Evolutionary conservation across 345 rosid genomes (phyloP), one percentile per base, ranked within the genome.

Genomic region (Bruguiera gymnorhiza): DNA sequence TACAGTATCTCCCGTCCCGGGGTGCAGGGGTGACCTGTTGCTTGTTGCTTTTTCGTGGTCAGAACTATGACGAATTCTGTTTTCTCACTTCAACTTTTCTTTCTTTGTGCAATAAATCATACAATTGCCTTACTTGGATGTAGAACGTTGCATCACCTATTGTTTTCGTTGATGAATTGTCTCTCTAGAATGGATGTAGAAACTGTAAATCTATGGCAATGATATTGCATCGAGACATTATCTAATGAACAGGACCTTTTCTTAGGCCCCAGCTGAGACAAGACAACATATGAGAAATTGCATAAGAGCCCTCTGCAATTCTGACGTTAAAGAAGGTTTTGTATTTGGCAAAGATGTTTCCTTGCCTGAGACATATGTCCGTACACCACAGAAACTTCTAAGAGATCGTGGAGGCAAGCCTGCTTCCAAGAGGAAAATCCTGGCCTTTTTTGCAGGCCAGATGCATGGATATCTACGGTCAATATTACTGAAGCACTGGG

Each of bases 401-500:
- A 75, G 86, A 60, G 87, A 79, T 67, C 73, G 87, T 50, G 97
- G 98, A 71, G 97, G 98, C 24, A 82, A 84, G 56, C 87, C 83
- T 61, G 54, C 86, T 60, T 89, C 96, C n/a, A 67, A 84, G 68
- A 89, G 97, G 77, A 66, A 87, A 48, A 86, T 81, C 69, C 84
- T 91, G 23, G 97, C 97, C 53, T 94, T 94, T 87, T 94, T 88
- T 65, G 98, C 98, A 1, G 98, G 97, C 7, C 78, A 75, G 61
- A 86, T 94, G 98, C 98, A 91, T 13, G 98, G 98, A 19, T 89
- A 94, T 73, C 76, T 94, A 29, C 81, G 98, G 58, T 94, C 97
- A 62, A 81, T 85, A 64, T 86, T 94, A 23, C 61, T 94, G 59
- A 73, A 86, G 79, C 88, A 71, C 39, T 94, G 98, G 97, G 93